Percentiles rank a stretch among this genome's conserved stretches.
Conservation (phyloP, 345 rosid species). For the Arabidopsis arenosa region DNA sequence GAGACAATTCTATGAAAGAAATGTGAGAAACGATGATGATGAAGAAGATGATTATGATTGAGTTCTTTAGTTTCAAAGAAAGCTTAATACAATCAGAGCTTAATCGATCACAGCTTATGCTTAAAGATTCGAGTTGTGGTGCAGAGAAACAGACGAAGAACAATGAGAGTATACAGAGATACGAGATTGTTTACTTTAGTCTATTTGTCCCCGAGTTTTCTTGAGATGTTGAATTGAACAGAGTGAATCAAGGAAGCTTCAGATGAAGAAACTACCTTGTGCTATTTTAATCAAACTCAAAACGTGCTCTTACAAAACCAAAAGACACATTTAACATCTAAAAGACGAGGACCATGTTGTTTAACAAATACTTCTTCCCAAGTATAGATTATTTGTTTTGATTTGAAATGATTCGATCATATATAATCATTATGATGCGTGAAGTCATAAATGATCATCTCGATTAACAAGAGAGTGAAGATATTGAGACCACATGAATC, state of each 20-base stretch:
- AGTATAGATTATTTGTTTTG: not conserved
- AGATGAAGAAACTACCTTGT: not conserved
- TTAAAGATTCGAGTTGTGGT: not conserved
- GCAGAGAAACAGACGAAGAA: not conserved
- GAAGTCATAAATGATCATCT: conserved; percentile 1
- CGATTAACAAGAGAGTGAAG: not conserved
- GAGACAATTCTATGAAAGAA: not conserved
- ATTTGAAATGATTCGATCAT: conserved; percentile 10
- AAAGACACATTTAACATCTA: not conserved
- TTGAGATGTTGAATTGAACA: not conserved
- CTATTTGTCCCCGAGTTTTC: no score
- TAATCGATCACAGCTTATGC: not conserved
- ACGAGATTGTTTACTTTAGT: not conserved
- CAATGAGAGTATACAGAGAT: not conserved
- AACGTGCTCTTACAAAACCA: not conserved
- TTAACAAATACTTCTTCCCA: not conserved
- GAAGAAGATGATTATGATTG: not conserved
- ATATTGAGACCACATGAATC: conserved; percentile 2
- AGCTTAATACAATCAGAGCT: not conserved
- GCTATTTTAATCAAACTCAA: not conserved
- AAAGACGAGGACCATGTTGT: no score
- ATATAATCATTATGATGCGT: not conserved
- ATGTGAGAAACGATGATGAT: conserved; percentile 3
- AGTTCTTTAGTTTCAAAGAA: not conserved
- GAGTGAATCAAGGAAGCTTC: not conserved